Conservation (phyloP, 495 filamentous ascomycete species). For the Neohortaea acidophila region DNA sequence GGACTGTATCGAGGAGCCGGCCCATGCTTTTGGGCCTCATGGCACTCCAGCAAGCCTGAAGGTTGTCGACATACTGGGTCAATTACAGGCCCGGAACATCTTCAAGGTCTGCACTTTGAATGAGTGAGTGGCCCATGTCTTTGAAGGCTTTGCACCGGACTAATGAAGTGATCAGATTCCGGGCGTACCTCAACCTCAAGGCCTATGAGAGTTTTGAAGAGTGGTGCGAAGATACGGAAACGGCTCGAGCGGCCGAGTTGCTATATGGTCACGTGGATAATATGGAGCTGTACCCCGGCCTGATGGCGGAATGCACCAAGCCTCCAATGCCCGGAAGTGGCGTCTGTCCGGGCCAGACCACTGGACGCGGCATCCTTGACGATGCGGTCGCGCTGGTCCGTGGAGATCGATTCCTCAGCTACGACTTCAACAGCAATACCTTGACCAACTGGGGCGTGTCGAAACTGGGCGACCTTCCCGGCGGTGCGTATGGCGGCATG, state of each 20-base stretch:
- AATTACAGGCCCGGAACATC: conserved; percentile 19
- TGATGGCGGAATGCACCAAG: conserved; percentile 24
- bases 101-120: conserved; percentile 26
- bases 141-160: not conserved
- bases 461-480: conserved; percentile 16
- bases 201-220: conserved; percentile 20
- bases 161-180: conserved; percentile 14
- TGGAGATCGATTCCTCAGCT: conserved; percentile 22
- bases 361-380: conserved; percentile 22
- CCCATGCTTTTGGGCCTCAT: conserved; percentile 22
- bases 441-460: conserved; percentile 25
- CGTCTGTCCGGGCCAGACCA: conserved; percentile 24
- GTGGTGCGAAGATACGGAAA: conserved; percentile 20
- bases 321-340: conserved; percentile 22
- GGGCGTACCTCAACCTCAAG: conserved; percentile 20
- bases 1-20: conserved; percentile 41
- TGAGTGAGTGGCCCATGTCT: conserved; percentile 13
- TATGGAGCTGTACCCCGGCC: conserved; percentile 22
- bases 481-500: conserved; percentile 26
- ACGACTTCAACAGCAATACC: conserved; percentile 23
- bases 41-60: conserved; percentile 22
- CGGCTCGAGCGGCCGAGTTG: conserved; percentile 20
- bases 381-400: conserved; percentile 23
- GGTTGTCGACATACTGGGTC: conserved; percentile 22
- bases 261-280: conserved; percentile 23